Base-by-base conservation (phyloP, 225 moss, liverwort and hornwort genomes). In the Sphagnum contortum region DNA sequence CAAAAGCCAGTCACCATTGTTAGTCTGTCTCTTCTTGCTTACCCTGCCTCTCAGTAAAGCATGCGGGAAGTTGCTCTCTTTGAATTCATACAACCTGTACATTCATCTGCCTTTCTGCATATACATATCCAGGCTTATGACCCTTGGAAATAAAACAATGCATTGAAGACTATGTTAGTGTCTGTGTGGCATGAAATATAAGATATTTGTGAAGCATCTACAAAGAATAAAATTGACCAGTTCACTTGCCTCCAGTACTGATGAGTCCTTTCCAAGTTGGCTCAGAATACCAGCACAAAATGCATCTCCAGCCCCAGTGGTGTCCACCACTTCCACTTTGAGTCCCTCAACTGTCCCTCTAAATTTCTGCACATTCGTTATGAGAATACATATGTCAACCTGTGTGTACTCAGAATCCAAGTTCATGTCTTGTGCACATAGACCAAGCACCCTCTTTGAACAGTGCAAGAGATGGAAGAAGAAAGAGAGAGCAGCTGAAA, bases 281-380 rank as follows among this genome's bases (percentile, higher is more conserved):
- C 76, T 74, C 48, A 79, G 45, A 58, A 83, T 60, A 51, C 79
- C 83, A 50, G 79, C 83, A 67, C 83, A 83, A 76, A 83, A 83
- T 60, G 83, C 79, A 74, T 83, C 83, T 63, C 83, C 83, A 0
- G 83, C 79, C 1, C 83, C 76, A 53, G 83, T 83, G 3, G 83
- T 83, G 76, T 83, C 83, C 70, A 79, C 83, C 58, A 83, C 83
- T 76, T 83, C 79, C 69, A 79, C 83, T 64, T 83, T 74, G 11
- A 79, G 29, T 29, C 83, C 83, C 59, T 55, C 50, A 11, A 83
- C 79, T 46, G 69, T 71, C 50, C 83, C 83, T 67, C 57, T 76
- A 49, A 79, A 83, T 56, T 70, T 69, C 76, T 83, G 47, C 50
- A 69, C 47, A 53, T 55, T 49, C 59, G 73, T 0, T 59, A 56